These are phyloP conservation scores for Dipodascus geniculatus DNA, from an alignment of 805 yeast species.

Conservation along the genomic window DNA sequence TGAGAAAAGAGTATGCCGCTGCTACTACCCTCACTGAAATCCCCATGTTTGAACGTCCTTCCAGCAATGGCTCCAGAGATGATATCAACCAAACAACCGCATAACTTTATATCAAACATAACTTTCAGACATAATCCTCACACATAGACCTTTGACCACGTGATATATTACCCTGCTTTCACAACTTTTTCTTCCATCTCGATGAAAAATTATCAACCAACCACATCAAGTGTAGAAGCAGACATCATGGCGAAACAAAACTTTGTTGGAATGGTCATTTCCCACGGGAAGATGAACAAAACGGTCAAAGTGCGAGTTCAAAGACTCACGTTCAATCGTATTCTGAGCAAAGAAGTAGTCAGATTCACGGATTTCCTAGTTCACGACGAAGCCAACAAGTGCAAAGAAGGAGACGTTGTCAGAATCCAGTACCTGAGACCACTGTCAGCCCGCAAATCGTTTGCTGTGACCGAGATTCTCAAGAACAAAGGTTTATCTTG, in stretches of 20 bases:
- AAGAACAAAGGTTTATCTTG: constrained; percentile 86
- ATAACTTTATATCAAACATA: neutral
- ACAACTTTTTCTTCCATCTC: neutral
- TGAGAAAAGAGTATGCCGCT: constrained; percentile 22
- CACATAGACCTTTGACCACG: neutral
- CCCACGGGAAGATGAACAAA: constrained; percentile 93
- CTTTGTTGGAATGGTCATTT: constrained; percentile 83
- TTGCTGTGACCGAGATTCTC: constrained; percentile 87
- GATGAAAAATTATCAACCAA: neutral
- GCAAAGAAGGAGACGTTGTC: constrained; percentile 92
- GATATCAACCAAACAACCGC: neutral
- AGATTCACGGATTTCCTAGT: constrained; percentile 77
- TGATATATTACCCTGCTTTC: neutral
- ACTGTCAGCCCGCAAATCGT: constrained; percentile 65
- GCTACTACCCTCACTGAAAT: constrained; percentile 6
- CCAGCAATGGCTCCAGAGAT: constrained; percentile 3
- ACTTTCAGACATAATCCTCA: neutral
- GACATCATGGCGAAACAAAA: constrained; percentile 82
- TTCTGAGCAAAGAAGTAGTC: constrained; percentile 42
- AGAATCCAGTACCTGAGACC: constrained; percentile 81
- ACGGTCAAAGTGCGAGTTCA: constrained; percentile 89
- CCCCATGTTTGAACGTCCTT: neutral
- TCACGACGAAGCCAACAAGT: constrained; percentile 85
- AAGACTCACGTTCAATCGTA: constrained; percentile 56
- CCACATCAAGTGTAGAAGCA: neutral